These are phyloP conservation scores for Ascochyta viciae-villosae DNA, from an alignment of 2,329 filamentous ascomycete genomes.

Conservation along the genomic window DNA sequence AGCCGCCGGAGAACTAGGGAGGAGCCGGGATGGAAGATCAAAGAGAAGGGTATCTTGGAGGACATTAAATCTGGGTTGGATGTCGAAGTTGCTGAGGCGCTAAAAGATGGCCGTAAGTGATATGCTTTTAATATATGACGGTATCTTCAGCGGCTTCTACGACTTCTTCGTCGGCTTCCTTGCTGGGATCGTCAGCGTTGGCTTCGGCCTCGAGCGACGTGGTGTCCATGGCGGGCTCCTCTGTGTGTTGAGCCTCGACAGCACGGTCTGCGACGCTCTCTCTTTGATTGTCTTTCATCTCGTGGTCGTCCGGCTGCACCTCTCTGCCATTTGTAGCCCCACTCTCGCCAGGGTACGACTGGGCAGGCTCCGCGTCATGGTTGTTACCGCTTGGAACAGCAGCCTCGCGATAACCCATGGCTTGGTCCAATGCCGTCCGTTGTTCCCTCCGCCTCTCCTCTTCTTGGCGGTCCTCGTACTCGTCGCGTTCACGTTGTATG, in stretches of 20 bases:
- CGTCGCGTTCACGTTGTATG: constrained; percentile 69
- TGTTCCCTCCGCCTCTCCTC: constrained; percentile 34
- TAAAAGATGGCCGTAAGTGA: neutral
- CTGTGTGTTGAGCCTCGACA: constrained; percentile 22
- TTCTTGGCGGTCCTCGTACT: constrained; percentile 61
- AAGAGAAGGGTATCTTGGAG: constrained; percentile 43
- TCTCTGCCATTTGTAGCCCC: constrained; percentile 35
- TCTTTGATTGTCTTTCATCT: constrained; percentile 35
- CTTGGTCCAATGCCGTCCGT: constrained; percentile 17
- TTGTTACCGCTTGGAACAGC: constrained; percentile 34
- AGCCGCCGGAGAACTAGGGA: constrained; percentile 48
- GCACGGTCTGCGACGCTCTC: constrained; percentile 26
- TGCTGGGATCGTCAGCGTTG: constrained; percentile 45
- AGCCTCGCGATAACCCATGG: constrained; percentile 24
- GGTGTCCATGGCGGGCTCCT: constrained; percentile 28
- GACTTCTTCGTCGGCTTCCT: constrained; percentile 70
- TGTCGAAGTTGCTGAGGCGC: constrained; percentile 8
- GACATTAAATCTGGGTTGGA: constrained; percentile 39
- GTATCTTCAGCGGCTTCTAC: constrained; percentile 85
- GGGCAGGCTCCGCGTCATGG: constrained; percentile 30
- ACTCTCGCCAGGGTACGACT: constrained; percentile 28
- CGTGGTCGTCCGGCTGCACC: constrained; percentile 29
- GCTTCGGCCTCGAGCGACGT: constrained; percentile 36
- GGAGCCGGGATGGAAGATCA: constrained; percentile 51
- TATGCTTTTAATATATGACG: constrained; percentile 76